phyloP scores from a whole-genome alignment of 305 asterid species.

The Coffea humblotiana region DNA sequence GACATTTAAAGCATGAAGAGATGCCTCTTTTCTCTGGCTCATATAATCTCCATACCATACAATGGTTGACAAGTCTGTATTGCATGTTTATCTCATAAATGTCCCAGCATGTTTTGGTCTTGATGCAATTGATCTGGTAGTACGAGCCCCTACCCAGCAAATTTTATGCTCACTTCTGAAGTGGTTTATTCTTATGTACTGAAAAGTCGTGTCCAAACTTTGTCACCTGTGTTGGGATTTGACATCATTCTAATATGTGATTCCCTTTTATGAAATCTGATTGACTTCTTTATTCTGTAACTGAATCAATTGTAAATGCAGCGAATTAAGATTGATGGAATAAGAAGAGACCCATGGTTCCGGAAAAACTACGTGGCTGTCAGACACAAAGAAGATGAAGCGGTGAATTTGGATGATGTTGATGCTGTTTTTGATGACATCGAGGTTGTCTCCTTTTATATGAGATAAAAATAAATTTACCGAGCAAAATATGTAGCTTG shows the following conservation, averaged over 20 bases:
- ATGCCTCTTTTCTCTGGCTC: neutral
- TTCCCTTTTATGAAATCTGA: neutral
- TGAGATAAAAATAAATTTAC: neutral
- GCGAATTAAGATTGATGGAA: conserved; percentile 80
- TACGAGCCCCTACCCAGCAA: neutral
- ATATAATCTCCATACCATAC: neutral
- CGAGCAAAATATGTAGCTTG: neutral
- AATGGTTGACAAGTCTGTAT: neutral
- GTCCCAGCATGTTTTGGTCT: neutral
- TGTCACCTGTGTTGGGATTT: neutral
- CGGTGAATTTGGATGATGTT: conserved; percentile 84
- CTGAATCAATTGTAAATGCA: conserved; percentile 34
- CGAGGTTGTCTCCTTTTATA: conserved; percentile 46
- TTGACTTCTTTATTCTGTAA: neutral
- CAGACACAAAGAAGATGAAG: conserved; percentile 65
- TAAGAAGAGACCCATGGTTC: conserved; percentile 80
- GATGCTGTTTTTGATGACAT: conserved; percentile 86
- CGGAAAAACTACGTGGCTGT: conserved; percentile 61
- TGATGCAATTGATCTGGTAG: neutral
- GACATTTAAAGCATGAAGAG: neutral
- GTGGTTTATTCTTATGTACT: neutral
- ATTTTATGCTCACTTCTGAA: neutral
- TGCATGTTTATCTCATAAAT: no score
- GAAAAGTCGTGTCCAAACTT: neutral
- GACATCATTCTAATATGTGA: neutral